Base-by-base conservation (phyloP, 2,329 filamentous ascomycete genomes). In the Aspergillus glaucus region DNA sequence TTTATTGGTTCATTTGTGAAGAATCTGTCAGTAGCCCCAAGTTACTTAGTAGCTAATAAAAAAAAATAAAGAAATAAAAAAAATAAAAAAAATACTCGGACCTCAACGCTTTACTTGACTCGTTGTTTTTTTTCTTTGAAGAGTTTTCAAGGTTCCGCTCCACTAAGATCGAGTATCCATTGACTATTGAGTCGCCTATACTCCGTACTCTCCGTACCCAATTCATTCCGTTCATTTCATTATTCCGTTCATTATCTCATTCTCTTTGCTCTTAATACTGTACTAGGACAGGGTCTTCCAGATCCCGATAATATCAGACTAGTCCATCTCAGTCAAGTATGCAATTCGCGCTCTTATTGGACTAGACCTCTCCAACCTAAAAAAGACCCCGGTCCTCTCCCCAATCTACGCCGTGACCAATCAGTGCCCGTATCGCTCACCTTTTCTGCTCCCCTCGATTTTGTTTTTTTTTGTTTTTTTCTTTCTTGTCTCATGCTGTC, bases 401-500 rank as follows among this genome's bases (percentile, higher is more conserved):
- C 56, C 61, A 61, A 65, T 64, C 59, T 65, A 55, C 44, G 15
- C 14, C 12, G 24, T 40, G 50, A 52, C 65, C 64, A 68, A 66
- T 65, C 59, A 67, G 28, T 46, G 17, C 40, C 47, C 39, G 42
- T 50, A 54, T 44, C 52, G 56, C 56, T 58, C 57, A 58, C 57
- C 53, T 56, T 54, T 56, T 53, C 41, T 45, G 17, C 22, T 54
- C 17, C 55, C 48, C 53, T 50, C 46, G 52, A 45, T 45, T 51
- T 53, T 48, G n/a, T 21, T 12, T 26, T 52, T 34, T 34, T 45
- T 45, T 49, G n/a, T n/a, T n/a, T n/a, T 44, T 49, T 53, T 55
- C 40, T 44, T 53, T 52, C 54, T 51, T 53, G 17, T 45, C 40
- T 37, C 41, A 24, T 30, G 32, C 42, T 49, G 44, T 42, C 45